A percentile compares a stretch with the other conserved stretches of the same genome.
phyloP scores from a whole-genome alignment of 768 basidiomycete species.

The Lentinus brumalis region DNA sequence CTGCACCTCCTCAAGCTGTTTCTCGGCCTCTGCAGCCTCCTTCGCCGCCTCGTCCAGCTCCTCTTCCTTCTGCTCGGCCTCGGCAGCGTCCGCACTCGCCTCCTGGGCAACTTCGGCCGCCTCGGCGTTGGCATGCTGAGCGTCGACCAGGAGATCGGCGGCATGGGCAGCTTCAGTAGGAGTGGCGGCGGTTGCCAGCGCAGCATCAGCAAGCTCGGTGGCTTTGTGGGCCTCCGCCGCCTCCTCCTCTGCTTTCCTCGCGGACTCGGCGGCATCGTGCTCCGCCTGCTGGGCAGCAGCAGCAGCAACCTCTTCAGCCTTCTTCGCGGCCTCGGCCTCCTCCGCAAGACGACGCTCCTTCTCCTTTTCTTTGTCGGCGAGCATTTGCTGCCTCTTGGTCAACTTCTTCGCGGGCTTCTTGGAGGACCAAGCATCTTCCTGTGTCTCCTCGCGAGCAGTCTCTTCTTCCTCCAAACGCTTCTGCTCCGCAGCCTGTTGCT shows the following conservation, averaged over 20 bases:
- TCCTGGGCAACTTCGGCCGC: conserved; percentile 1
- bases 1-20: conserved; percentile 6
- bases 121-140: neutral
- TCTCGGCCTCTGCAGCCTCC: neutral
- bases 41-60: conserved; percentile 10
- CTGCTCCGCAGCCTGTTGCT: conserved; percentile 19
- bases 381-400: conserved; percentile 27
- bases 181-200: neutral
- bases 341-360: conserved; percentile 7
- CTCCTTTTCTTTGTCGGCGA: conserved; percentile 1
- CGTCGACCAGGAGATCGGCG: conserved; percentile 4
- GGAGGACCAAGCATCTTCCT: conserved; percentile 27
- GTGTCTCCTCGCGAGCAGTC: conserved; percentile 18
- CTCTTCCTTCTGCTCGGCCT: conserved; percentile 8
- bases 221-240: conserved; percentile 12
- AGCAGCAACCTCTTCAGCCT: conserved; percentile 8
- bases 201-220: conserved; percentile 16
- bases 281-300: conserved; percentile 13
- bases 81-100: conserved; percentile 16
- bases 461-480: neutral
- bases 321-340: conserved; percentile 15
- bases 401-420: conserved; percentile 20
- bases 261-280: conserved; percentile 9
- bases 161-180: conserved; percentile 1
- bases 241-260: conserved; percentile 9